A percentile compares a stretch with the other conserved stretches of the same genome.
Conservation (phyloP, 768 basidiomycete genomes). For the Trametes cingulata region DNA sequence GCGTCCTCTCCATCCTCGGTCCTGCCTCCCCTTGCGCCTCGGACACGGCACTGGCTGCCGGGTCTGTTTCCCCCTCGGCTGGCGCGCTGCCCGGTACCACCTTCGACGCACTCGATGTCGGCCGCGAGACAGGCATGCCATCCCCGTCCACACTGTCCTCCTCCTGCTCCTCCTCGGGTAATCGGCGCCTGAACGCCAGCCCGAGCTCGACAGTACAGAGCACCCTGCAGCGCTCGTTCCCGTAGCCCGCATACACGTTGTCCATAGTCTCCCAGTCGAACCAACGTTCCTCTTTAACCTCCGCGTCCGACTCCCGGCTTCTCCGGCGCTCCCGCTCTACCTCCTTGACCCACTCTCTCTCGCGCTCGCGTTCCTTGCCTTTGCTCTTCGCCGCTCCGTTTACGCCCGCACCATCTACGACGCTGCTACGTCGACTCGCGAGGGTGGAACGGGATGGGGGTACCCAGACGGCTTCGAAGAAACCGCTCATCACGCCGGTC, state of each 20-base stretch:
- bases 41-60: too few relatives aligned
- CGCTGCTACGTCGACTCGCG: not conserved
- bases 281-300: constrained; percentile 8
- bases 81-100: not conserved
- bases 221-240: constrained; percentile 25
- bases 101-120: not conserved
- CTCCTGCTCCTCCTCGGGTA: constrained; percentile 19
- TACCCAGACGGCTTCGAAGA: constrained; percentile 34
- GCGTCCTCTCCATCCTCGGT: constrained; percentile 16
- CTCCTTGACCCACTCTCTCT: constrained; percentile 20
- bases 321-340: constrained; percentile 8
- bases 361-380: constrained; percentile 18
- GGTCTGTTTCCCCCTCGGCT: not conserved
- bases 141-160: constrained; percentile 20
- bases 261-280: constrained; percentile 33
- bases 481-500: constrained; percentile 36
- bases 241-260: constrained; percentile 27
- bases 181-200: constrained; percentile 22
- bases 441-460: not conserved
- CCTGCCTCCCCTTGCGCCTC: not conserved
- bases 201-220: constrained; percentile 35
- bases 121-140: constrained; percentile 6
- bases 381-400: constrained; percentile 3
- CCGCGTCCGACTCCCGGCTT: constrained; percentile 1
- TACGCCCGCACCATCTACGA: not conserved